Conservation (phyloP, 169 alveolate genomes). For the Cytauxzoon felis region DNA sequence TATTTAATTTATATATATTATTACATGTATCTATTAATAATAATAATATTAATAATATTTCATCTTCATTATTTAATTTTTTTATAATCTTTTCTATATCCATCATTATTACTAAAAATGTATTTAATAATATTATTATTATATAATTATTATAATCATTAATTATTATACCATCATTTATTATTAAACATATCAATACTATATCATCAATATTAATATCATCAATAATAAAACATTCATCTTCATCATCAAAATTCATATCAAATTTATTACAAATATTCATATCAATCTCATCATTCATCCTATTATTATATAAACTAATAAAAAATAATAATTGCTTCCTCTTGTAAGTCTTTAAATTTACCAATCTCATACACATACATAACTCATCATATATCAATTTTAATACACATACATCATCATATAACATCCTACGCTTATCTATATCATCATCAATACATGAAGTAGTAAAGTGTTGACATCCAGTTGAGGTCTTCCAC, state of each 20-base stretch:
- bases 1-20: too few species aligned
- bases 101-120: neutral
- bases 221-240: neutral
- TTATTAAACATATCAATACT: neutral
- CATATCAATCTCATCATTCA: neutral
- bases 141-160: neutral
- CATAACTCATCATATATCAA: too few species aligned
- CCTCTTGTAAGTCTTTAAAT: too few species aligned
- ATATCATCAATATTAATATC: neutral
- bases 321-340: too few species aligned
- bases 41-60: neutral
- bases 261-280: neutral
- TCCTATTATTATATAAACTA: neutral
- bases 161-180: neutral
- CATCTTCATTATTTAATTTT: neutral
- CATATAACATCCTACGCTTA: too few species aligned
- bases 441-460: too few species aligned
- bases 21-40: neutral
- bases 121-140: neutral
- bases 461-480: too few species aligned
- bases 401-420: too few species aligned
- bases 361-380: too few species aligned
- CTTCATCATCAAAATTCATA: neutral
- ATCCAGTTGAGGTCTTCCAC: too few species aligned
- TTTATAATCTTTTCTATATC: neutral